Percentiles rank a stretch among this genome's conserved stretches.
These are phyloP conservation scores for Smithsoniella earleae DNA, from an alignment of 163 green algal species.

Conservation along the genomic window DNA sequence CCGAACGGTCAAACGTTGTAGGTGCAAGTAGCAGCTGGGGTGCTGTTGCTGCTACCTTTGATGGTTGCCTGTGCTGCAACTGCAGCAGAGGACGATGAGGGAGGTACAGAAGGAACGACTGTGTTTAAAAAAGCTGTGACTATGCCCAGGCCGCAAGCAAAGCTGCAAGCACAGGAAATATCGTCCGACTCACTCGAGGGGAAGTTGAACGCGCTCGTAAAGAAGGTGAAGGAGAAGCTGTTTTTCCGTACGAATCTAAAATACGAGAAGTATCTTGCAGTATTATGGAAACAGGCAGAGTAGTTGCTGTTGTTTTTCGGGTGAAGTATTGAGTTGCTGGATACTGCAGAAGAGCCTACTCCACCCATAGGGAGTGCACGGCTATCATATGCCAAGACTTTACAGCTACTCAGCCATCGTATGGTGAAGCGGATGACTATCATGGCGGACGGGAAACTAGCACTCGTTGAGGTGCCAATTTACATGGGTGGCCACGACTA, in stretches of 20 bases:
- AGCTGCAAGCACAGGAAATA: neutral
- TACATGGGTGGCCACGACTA: constrained; percentile 23
- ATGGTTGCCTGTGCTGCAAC: neutral
- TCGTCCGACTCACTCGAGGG: neutral
- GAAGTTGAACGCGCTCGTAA: constrained; percentile 4
- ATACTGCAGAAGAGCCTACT: constrained; percentile 24
- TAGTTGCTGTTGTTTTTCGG: neutral
- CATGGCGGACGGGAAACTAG: neutral
- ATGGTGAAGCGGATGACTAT: constrained; percentile 37
- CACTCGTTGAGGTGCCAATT: constrained; percentile 17
- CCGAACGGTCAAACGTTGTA: too few relatives aligned
- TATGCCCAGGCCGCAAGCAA: neutral
- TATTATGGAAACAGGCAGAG: neutral
- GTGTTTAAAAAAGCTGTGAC: neutral
- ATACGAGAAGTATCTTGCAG: neutral
- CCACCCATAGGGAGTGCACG: constrained; percentile 23
- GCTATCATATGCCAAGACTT: constrained; percentile 34
- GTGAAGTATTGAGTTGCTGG: neutral
- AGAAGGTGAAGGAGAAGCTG: constrained; percentile 24
- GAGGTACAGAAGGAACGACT: neutral
- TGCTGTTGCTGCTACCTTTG: neutral
- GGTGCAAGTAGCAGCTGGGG: too few relatives aligned
- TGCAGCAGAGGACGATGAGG: neutral
- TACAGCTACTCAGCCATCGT: constrained; percentile 45
- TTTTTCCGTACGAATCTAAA: constrained; percentile 4